These are phyloP conservation scores for Fusarium mundagurra DNA, from an alignment of 2,329 filamentous ascomycete species.

Conservation along the genomic window DNA sequence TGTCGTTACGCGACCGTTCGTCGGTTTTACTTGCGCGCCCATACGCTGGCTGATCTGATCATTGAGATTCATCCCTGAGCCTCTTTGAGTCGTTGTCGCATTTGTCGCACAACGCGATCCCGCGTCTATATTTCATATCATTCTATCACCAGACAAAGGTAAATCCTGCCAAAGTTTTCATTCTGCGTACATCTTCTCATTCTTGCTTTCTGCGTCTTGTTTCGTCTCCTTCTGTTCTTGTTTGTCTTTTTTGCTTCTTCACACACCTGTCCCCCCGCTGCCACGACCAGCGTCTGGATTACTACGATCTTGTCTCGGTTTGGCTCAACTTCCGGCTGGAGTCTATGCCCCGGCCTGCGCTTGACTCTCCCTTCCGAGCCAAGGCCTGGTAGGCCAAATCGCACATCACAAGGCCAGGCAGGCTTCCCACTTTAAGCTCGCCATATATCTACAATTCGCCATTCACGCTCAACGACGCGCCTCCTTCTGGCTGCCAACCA, in stretches of 20 bases:
- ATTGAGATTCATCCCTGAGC: constrained; percentile 7
- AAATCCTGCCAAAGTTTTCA: constrained; percentile 23
- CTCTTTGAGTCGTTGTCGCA: constrained; percentile 34
- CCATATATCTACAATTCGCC: constrained; percentile 41
- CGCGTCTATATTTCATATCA: constrained; percentile 35
- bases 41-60: constrained; percentile 4
- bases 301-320: constrained; percentile 32
- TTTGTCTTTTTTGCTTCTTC: constrained; percentile 8
- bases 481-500: constrained; percentile 57
- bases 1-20: constrained; percentile 36
- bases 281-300: constrained; percentile 32
- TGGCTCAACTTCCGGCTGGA: constrained; percentile 22
- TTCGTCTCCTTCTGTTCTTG: constrained; percentile 12
- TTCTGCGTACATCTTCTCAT: neutral
- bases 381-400: constrained; percentile 35
- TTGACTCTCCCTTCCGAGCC: constrained; percentile 28
- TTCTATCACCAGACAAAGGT: constrained; percentile 43
- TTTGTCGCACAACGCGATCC: constrained; percentile 44
- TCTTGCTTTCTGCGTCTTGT: constrained; percentile 20
- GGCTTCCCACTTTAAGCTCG: constrained; percentile 30
- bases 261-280: constrained; percentile 20
- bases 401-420: constrained; percentile 34
- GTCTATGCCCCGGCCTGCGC: constrained; percentile 29
- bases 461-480: constrained; percentile 39
- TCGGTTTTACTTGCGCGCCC: constrained; percentile 25